Evolutionary conservation across 2,329 filamentous ascomycete species (phyloP), one percentile per base, ranked within the genome.

Genomic region (Exophiala sideris): DNA sequence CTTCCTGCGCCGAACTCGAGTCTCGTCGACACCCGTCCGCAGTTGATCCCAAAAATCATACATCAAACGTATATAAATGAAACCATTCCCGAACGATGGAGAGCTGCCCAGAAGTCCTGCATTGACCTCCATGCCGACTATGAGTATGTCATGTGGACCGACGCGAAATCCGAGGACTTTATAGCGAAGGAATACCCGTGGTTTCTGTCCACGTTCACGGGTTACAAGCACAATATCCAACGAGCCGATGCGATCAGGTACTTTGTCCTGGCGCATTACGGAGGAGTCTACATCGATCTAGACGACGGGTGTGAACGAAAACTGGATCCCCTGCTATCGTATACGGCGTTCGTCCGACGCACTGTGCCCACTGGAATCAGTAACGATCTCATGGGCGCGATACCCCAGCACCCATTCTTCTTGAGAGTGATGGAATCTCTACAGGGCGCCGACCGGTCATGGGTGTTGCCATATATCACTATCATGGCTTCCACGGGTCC

Each of bases 401-500:
- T 88, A 0, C 83, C 85, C 0, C 79, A 83, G 56, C 88, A 91
- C 64, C 87, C 87, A 0, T 89, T 89, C 74, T 90, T 90, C 75
- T 75, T 84, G 47, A 77, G 79, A 45, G 84, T 87, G 36, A 87
- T 89, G 63, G 79, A 87, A 58, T 77, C 79, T 10, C 74, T 91
- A n/a, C 78, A 82, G 53, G 76, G 78, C 50, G 89, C 88, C 70
- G 79, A 88, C 66, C 79, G 82, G 55, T 81, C 81, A 59, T 91
- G 87, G 87, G 66, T 83, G 36, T 68, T 85, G 57, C 80, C 84
- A 12, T 90, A 91, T 69, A 86, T 88, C 65, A 89, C 86, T 20
- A 86, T 91, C 64, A 91, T 91, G 88, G 85, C 86, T 44, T 84
- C 83, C 8, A 88, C 88, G 0, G 88, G 88, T 0, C 88, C 88